A percentile compares a stretch with the other conserved stretches of the same genome.
Evolutionary conservation across 2,329 filamentous ascomycete genomes (phyloP).

Genomic region (Berkeleyomyces rouxiae): DNA sequence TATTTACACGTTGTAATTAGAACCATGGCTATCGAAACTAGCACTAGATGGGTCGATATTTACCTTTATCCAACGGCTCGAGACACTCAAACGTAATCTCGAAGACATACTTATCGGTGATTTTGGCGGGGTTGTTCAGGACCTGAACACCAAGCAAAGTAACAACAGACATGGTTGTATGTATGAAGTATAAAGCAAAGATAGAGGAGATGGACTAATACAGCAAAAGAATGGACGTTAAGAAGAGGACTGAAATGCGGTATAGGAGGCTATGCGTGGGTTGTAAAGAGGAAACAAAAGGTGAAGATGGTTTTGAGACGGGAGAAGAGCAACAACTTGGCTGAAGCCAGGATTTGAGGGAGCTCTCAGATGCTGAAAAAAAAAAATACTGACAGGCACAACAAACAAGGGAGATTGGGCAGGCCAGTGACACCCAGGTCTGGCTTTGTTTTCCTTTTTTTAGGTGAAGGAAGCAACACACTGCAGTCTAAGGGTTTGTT

Average conservation of each 20-base stretch:
- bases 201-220: slow-evolving; percentile 2
- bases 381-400: slow-evolving; percentile 1
- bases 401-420: not conserved
- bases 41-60: slow-evolving; percentile 13
- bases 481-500: slow-evolving; percentile 9
- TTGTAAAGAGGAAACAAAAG: not conserved
- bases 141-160: slow-evolving; percentile 91
- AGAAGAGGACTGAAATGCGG: not conserved
- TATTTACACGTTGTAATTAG: slow-evolving; percentile 22
- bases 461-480: not conserved
- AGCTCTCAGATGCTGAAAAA: not conserved
- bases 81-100: slow-evolving; percentile 98
- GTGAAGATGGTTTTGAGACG: slow-evolving; percentile 3
- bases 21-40: slow-evolving; percentile 13
- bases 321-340: slow-evolving; percentile 1
- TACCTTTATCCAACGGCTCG: slow-evolving; percentile 84
- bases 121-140: slow-evolving; percentile 90
- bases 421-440: not conserved
- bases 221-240: slow-evolving; percentile 4
- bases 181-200: slow-evolving; percentile 1
- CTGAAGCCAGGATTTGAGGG: slow-evolving; percentile 1
- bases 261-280: not conserved
- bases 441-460: not conserved
- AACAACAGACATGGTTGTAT: slow-evolving; percentile 67
- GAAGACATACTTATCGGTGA: slow-evolving; percentile 85